These are phyloP conservation scores for Diversispora epigaea DNA, from an alignment of 192 early-diverging fungal genomes.

Conservation along the genomic window DNA sequence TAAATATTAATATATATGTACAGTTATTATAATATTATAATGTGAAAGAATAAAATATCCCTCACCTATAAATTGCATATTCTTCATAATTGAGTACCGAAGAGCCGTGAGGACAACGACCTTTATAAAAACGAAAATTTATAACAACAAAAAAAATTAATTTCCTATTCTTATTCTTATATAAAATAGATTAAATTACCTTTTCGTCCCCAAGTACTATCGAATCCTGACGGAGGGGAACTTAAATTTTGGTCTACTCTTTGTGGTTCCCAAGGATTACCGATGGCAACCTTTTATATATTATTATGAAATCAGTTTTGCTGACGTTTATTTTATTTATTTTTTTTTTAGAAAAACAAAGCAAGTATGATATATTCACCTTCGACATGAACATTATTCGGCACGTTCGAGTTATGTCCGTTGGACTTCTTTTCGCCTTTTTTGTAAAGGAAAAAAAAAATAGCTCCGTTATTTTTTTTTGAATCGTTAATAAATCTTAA, in stretches of 20 bases:
- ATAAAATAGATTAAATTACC: slow-evolving; percentile 2
- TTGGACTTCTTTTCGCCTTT: slow-evolving; percentile 1
- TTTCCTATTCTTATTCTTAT: neutral
- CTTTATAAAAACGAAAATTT: neutral
- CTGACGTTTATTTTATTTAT: neutral
- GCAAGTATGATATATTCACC: neutral
- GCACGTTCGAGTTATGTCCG: neutral
- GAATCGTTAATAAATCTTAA: neutral
- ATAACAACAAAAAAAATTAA: neutral
- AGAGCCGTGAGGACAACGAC: neutral
- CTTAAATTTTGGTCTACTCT: no score
- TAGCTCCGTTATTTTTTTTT: neutral
- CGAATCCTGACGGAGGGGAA: no score
- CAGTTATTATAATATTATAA: neutral
- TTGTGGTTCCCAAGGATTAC: no score
- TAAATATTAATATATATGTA: neutral
- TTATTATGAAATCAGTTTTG: neutral
- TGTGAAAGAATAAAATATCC: neutral
- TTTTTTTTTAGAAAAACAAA: neutral
- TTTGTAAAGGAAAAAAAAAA: neutral
- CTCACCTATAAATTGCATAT: slow-evolving; percentile 22
- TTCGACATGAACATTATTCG: slow-evolving; percentile 26
- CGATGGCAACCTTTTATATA: no score
- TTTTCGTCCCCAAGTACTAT: neutral
- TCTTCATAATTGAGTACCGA: slow-evolving; percentile 10